Conservation (phyloP, 176 grass and related monocot genomes). For the Hordeum vulgare region MorexV3_pseudomolecules_assembly NC_058520.1:430194370-430194869, state of each 20-base stretch:
- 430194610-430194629: neutral
- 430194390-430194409: too few species aligned
- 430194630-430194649: neutral
- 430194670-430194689: neutral
- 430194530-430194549: too few species aligned
- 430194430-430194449: too few species aligned
- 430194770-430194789: neutral
- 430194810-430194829: neutral
- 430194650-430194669: neutral
- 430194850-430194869: neutral
- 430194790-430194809: neutral
- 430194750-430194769: neutral
- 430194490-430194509: too few species aligned
- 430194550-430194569: too few species aligned
- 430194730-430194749: conserved; percentile 8
- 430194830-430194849: neutral
- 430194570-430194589: too few species aligned
- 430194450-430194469: too few species aligned
- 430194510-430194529: too few species aligned
- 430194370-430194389: too few species aligned
- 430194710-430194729: neutral
- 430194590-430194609: too few species aligned
- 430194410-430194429: too few species aligned
- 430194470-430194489: too few species aligned
- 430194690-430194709: neutral